Base-by-base conservation (phyloP, 805 yeast genomes). In the Diddensiella transvaalensis region DNA sequence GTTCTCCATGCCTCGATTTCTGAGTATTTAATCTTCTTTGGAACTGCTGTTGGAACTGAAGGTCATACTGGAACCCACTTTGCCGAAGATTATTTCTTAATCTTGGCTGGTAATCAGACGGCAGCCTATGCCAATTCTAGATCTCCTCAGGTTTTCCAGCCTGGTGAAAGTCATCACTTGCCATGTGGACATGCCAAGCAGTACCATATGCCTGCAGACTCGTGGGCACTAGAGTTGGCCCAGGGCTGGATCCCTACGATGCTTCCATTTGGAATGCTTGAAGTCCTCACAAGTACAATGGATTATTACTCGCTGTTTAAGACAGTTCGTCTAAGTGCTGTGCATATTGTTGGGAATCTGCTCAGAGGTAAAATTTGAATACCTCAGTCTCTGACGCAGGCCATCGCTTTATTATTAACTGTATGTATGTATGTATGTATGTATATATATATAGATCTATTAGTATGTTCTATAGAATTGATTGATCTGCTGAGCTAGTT, bases 161-260 rank as follows among this genome's bases (percentile, higher is more conserved):
- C 99, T 1, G 99, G 99, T 42, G 87, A 85, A 61, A 81, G 80
- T 54, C 95, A 93, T 66, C 91, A 84, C 64, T 74, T 91, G 64
- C 65, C 60, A 36, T 84, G 79, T 64, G 96, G 96, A 30, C 55
- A 65, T 39, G 78, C 79, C 58, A 88, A 87, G 69, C 99, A 93
- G 69, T 93, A 93, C 67, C 58, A 80, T 22, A 87, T 93, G 95
- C 84, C 87, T 1, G 66, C 78, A 24, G 95, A 85, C 32, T 75
- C 86, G 0, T 93, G 82, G 68, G 96, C 99, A 8, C 72, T 93
- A 56, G 99, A 93, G 66, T 76, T 91, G 61, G 99, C 99, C 4
- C 98, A 91, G 72, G 99, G 99, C 51, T 93, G 96, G 95, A 87
- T 93, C 56, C 98, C 99, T 30, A 83, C 91, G 38, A 93, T 93